These are phyloP conservation scores for Fusarium sp. DNA, from an alignment of 2,329 filamentous ascomycete genomes.

Conservation along the genomic window DNA sequence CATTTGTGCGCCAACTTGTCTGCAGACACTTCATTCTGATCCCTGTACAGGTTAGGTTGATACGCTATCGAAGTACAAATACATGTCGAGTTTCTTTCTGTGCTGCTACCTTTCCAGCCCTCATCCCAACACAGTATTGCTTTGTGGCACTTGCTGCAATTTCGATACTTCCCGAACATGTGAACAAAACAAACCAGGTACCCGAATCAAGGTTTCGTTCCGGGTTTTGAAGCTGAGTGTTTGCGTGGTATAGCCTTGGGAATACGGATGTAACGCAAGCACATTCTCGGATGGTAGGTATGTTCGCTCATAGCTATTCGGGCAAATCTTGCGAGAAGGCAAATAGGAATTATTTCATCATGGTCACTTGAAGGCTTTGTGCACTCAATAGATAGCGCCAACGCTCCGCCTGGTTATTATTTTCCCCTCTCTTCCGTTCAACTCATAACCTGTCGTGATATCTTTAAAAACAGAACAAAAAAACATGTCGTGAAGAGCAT, in stretches of 20 bases:
- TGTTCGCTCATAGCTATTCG: background rate
- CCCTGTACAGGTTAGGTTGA: conserved; percentile 1
- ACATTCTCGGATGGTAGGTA: conserved; percentile 9
- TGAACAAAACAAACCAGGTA: background rate
- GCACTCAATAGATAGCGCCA: conserved; percentile 23
- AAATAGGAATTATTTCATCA: conserved; percentile 24
- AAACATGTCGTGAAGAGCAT: conserved; percentile 28
- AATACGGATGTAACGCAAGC: conserved; percentile 27
- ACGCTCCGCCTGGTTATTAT: conserved; percentile 15
- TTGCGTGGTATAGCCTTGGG: conserved; percentile 1
- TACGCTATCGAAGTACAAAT: conserved; percentile 11
- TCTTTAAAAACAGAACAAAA: conserved; percentile 26
- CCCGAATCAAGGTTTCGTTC: conserved; percentile 9
- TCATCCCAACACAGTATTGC: conserved; percentile 7
- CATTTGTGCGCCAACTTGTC: conserved; percentile 18
- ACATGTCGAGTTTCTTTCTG: background rate
- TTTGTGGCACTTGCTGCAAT: conserved; percentile 9
- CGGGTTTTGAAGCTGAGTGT: conserved; percentile 10
- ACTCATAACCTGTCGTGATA: conserved; percentile 44
- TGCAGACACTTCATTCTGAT: background rate
- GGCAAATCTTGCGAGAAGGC: conserved; percentile 15
- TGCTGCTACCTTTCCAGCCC: conserved; percentile 5
- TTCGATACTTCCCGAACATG: background rate
- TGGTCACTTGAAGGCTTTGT: conserved; percentile 21
- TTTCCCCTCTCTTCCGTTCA: conserved; percentile 24